Conservation (phyloP, 2,329 filamentous ascomycete genomes). For the Trichothecium roseum region DNA sequence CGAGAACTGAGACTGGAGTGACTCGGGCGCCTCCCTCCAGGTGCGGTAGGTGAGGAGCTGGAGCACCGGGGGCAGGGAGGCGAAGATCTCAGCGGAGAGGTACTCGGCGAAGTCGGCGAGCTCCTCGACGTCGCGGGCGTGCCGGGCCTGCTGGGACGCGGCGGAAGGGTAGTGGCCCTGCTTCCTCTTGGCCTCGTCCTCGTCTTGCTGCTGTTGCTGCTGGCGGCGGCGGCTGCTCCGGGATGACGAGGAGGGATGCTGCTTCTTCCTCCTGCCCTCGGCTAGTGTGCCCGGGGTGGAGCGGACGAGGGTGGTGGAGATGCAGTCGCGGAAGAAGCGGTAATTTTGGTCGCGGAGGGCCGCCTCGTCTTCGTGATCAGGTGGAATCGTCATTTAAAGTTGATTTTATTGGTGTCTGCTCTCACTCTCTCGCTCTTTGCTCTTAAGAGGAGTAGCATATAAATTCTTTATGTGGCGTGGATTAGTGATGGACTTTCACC, state of each 20-base stretch:
- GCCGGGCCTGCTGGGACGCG: conserved; percentile 7
- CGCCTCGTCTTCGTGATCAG: no score
- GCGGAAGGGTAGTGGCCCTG: not conserved
- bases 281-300: conserved; percentile 31
- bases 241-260: not conserved
- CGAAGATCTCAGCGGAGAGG: conserved; percentile 60
- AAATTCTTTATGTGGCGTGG: no score
- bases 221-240: conserved; percentile 6
- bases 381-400: no score
- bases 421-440: no score
- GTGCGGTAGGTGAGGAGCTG: conserved; percentile 50
- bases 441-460: no score
- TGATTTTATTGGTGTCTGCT: no score
- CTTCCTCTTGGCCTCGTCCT: not conserved
- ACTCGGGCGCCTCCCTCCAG: conserved; percentile 24
- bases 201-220: conserved; percentile 1
- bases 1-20: conserved; percentile 44
- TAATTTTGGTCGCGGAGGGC: conserved; percentile 12
- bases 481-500: no score
- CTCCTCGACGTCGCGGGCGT: conserved; percentile 44
- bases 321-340: conserved; percentile 61
- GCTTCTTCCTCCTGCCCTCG: no score
- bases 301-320: conserved; percentile 59
- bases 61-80: conserved; percentile 49
- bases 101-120: conserved; percentile 76